Conservation (phyloP, 2,329 filamentous ascomycete genomes). For the Microcyclospora tardicrescens region DNA sequence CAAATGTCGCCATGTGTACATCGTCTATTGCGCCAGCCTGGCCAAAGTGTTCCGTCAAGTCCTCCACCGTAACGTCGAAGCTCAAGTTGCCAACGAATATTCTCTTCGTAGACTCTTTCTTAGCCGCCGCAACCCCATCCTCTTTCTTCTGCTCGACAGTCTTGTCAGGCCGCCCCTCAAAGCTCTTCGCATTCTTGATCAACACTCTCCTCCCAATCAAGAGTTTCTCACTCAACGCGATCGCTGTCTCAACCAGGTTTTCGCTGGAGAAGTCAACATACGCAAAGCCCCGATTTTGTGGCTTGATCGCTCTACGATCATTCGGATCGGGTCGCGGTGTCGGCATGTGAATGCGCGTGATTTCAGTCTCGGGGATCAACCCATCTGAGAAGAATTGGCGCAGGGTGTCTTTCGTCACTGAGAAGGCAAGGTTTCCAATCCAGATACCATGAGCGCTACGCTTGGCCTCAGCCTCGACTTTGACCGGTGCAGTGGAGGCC, state of each 20-base stretch:
- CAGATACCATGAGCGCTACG: conserved; percentile 79
- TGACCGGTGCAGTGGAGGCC: conserved; percentile 4
- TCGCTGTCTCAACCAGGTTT: conserved; percentile 59
- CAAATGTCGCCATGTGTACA: conserved; percentile 84
- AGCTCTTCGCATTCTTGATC: conserved; percentile 86
- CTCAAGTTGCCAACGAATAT: conserved; percentile 62
- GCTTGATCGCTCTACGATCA: conserved; percentile 11
- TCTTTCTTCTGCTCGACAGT: conserved; percentile 23
- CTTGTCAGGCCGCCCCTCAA: conserved; percentile 67
- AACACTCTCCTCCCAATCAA: conserved; percentile 65
- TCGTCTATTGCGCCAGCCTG: conserved; percentile 74
- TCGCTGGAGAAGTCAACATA: conserved; percentile 78
- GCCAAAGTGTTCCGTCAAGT: conserved; percentile 65
- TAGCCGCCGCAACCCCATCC: conserved; percentile 19
- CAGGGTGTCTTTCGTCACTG: conserved; percentile 58
- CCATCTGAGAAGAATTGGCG: conserved; percentile 67
- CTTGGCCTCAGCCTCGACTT: conserved; percentile 19
- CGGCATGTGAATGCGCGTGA: conserved; percentile 77
- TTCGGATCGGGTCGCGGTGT: conserved; percentile 27
- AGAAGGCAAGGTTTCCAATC: conserved; percentile 93
- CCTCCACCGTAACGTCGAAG: conserved; percentile 53
- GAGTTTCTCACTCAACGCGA: conserved; percentile 75
- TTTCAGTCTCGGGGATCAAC: conserved; percentile 46
- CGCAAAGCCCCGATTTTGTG: conserved; percentile 81
- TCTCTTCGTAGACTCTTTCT: conserved; percentile 58